These are phyloP conservation scores for Pleurotus citrinopileatus DNA, from an alignment of 768 basidiomycete genomes.

Conservation along the genomic window DNA sequence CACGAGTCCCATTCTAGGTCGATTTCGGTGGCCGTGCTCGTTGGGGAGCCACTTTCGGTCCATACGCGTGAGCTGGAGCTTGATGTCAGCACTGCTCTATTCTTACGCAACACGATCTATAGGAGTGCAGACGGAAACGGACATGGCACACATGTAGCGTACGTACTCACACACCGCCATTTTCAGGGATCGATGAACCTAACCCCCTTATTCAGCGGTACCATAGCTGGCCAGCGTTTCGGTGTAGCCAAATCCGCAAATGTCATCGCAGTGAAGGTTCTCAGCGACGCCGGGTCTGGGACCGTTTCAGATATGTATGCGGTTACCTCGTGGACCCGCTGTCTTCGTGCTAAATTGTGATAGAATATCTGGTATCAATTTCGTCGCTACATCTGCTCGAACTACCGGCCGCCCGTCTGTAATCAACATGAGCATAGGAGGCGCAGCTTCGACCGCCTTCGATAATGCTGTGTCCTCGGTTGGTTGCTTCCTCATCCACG, in stretches of 20 bases:
- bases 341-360: not conserved
- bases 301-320: constrained; percentile 23
- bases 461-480: constrained; percentile 29
- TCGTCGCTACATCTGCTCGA: constrained; percentile 19
- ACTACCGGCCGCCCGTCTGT: constrained; percentile 26
- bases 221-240: constrained; percentile 29
- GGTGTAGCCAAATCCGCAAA: constrained; percentile 32
- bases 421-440: constrained; percentile 34
- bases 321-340: not conserved
- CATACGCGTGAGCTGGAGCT: constrained; percentile 11
- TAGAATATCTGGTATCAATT: constrained; percentile 31
- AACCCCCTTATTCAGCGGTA: constrained; percentile 25
- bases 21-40: constrained; percentile 40
- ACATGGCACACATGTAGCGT: constrained; percentile 42
- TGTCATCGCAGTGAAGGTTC: constrained; percentile 40
- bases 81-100: not conserved
- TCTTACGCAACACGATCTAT: not conserved
- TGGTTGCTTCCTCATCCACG: not conserved
- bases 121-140: constrained; percentile 33
- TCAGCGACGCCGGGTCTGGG: constrained; percentile 28
- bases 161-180: constrained; percentile 8
- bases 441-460: constrained; percentile 21
- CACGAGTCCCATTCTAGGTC: constrained; percentile 15
- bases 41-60: constrained; percentile 36
- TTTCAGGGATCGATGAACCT: not conserved